phyloP scores from a whole-genome alignment of 257 asterid species.

The Penstemon eatonii region DNA sequence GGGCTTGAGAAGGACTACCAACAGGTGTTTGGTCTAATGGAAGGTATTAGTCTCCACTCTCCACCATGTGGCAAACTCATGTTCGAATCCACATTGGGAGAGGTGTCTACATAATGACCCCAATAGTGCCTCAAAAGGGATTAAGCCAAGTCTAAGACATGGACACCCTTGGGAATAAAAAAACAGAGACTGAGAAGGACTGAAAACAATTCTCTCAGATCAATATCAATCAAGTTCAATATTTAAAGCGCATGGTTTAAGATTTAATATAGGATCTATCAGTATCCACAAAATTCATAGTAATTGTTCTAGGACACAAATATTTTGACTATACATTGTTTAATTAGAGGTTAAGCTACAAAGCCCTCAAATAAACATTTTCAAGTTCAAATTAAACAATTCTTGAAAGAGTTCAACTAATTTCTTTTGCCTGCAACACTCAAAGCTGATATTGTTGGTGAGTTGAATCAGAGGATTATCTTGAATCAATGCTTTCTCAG shows the following conservation, averaged over 20 bases:
- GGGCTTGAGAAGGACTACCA: no score
- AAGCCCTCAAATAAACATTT: slow-evolving; percentile 6
- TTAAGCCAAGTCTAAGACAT: no score
- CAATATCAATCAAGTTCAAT: not conserved
- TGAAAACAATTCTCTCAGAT: not conserved
- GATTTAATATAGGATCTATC: not conserved
- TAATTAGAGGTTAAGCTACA: not conserved
- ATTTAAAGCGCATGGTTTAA: no score
- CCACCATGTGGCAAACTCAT: no score
- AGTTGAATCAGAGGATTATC: slow-evolving; percentile 4
- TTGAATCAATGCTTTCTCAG: not conserved
- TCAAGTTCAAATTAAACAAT: not conserved
- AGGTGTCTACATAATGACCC: no score
- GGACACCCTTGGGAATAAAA: not conserved
- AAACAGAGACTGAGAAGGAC: not conserved
- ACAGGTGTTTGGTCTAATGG: no score
- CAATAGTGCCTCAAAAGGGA: no score
- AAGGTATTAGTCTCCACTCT: no score
- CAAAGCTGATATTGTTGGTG: not conserved
- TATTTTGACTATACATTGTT: not conserved
- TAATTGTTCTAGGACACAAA: not conserved
- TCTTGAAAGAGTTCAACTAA: slow-evolving; percentile 15
- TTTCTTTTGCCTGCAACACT: slow-evolving; percentile 7
- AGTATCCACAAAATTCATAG: slow-evolving; percentile 10
- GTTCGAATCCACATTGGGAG: no score